Evolutionary conservation across 176 grass and related monocot species (phyloP).

Genomic region (Tuctoria greenei): DNA sequence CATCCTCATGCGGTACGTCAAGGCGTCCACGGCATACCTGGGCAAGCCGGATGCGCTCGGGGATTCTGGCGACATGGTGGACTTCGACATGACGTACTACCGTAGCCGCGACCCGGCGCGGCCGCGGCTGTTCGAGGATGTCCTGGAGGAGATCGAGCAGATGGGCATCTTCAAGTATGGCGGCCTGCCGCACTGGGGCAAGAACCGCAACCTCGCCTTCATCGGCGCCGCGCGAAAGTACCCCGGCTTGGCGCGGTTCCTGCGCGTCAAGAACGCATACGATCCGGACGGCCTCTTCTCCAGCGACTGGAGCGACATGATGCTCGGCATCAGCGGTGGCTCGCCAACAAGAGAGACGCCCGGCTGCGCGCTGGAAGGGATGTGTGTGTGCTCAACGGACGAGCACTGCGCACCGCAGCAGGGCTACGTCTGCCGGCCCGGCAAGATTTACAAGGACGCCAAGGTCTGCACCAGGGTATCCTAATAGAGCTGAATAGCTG

Average conservation of each 20-base stretch:
- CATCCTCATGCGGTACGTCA: slow-evolving; percentile 68
- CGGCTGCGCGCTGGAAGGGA: slow-evolving; percentile 63
- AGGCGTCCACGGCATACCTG: slow-evolving; percentile 58
- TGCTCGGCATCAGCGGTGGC: slow-evolving; percentile 50
- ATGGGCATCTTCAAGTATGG: slow-evolving; percentile 74
- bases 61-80: slow-evolving; percentile 39
- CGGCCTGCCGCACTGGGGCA: slow-evolving; percentile 71
- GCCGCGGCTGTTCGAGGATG: slow-evolving; percentile 55
- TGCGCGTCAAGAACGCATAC: slow-evolving; percentile 42
- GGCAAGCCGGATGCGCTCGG: slow-evolving; percentile 22
- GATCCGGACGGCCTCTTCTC: slow-evolving; percentile 61
- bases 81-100: slow-evolving; percentile 84
- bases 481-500: neutral
- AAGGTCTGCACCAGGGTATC: slow-evolving; percentile 50
- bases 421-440: slow-evolving; percentile 52
- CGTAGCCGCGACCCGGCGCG: slow-evolving; percentile 41
- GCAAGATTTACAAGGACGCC: slow-evolving; percentile 57
- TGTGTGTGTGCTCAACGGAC: slow-evolving; percentile 62
- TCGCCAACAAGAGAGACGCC: slow-evolving; percentile 12
- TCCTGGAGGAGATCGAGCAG: slow-evolving; percentile 84
- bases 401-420: slow-evolving; percentile 62
- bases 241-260: slow-evolving; percentile 3
- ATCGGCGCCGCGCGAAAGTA: slow-evolving; percentile 44
- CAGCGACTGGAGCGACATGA: slow-evolving; percentile 59
- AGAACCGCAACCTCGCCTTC: slow-evolving; percentile 75